These are phyloP conservation scores for Cymodocea nodosa DNA, from an alignment of 116 monocot genomes.

Conservation along the genomic window DNA sequence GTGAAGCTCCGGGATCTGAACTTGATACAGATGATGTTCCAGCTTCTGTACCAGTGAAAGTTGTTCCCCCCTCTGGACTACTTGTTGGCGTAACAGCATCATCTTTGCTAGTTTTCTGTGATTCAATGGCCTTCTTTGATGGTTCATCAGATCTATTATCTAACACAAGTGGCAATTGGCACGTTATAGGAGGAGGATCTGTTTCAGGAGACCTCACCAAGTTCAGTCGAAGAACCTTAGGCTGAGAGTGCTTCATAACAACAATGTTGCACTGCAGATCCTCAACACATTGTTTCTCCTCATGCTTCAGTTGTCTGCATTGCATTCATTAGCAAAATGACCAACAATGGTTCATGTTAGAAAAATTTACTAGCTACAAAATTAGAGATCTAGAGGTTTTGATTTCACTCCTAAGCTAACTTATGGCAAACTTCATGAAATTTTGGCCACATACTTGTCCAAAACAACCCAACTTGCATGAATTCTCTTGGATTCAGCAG, in stretches of 20 bases:
- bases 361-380: no score
- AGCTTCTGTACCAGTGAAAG: conserved; percentile 59
- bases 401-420: no score
- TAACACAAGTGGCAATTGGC: conserved; percentile 14
- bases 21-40: conserved; percentile 66
- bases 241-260: conserved; percentile 67
- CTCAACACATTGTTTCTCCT: conserved; percentile 73
- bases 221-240: conserved; percentile 79
- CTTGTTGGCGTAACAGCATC: conserved; percentile 67
- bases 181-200: conserved; percentile 17
- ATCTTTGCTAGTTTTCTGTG: conserved; percentile 22
- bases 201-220: conserved; percentile 39
- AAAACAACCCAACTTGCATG: conserved; percentile 82
- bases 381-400: background rate
- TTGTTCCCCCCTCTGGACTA: conserved; percentile 51
- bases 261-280: conserved; percentile 92
- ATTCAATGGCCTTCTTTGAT: conserved; percentile 12
- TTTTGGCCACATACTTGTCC: conserved; percentile 53
- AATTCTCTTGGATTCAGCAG: conserved; percentile 63
- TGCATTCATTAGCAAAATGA: background rate
- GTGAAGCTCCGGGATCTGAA: conserved; percentile 76
- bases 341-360: background rate
- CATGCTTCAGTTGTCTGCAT: conserved; percentile 67
- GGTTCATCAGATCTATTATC: conserved; percentile 16
- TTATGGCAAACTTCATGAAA: background rate